Evolutionary conservation across 1,284 basidiomycete species (phyloP).

Genomic region (Ceratobasidium sp.): DNA sequence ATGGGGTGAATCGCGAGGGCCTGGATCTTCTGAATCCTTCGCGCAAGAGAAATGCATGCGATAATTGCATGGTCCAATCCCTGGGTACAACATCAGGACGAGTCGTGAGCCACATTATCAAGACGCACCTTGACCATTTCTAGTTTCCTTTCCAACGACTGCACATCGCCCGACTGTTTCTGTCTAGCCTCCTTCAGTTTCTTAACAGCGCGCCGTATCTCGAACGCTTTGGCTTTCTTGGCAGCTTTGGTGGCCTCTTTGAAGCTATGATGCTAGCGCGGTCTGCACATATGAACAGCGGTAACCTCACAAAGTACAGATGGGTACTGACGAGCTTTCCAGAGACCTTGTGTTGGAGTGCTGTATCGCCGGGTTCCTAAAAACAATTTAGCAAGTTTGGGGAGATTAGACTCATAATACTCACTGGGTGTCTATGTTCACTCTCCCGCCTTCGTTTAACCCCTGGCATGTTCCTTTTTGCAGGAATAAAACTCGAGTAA

Average conservation of each 20-base stretch:
- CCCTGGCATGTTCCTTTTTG: constrained; percentile 7
- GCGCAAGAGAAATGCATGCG: constrained; percentile 69
- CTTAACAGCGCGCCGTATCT: constrained; percentile 85
- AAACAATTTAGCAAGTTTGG: neutral
- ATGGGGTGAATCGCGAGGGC: constrained; percentile 61
- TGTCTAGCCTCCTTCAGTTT: constrained; percentile 68
- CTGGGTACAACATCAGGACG: constrained; percentile 57
- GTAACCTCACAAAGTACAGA: neutral
- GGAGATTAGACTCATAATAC: neutral
- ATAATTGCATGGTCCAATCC: constrained; percentile 68
- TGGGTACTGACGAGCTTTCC: constrained; percentile 58
- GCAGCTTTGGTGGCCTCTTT: constrained; percentile 74
- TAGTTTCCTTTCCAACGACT: constrained; percentile 73
- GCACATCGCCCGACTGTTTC: constrained; percentile 55
- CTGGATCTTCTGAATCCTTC: constrained; percentile 80
- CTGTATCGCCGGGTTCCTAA: constrained; percentile 2
- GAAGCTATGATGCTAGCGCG: constrained; percentile 70
- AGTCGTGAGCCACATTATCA: constrained; percentile 9
- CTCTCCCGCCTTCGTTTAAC: constrained; percentile 24
- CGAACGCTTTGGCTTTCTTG: constrained; percentile 86
- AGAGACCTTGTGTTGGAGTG: constrained; percentile 50
- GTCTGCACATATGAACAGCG: constrained; percentile 39
- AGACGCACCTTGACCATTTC: constrained; percentile 70
- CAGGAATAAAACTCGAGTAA: neutral
- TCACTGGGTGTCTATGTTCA: neutral